Conservation (phyloP, 2,329 filamentous ascomycete species). For the Microsporum audouinii region DNA sequence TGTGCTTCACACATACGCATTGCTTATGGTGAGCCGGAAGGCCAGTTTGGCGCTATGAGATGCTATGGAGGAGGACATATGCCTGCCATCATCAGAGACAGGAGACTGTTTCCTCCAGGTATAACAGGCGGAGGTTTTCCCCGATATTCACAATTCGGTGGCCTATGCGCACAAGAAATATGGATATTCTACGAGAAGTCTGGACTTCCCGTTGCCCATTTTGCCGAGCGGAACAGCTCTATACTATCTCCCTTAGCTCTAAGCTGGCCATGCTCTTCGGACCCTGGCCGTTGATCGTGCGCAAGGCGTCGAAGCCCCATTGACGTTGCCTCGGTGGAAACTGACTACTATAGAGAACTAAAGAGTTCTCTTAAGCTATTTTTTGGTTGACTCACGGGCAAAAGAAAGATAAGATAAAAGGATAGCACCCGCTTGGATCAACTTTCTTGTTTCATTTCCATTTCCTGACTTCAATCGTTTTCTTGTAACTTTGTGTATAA, state of each 20-base stretch:
- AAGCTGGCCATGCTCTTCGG: not conserved
- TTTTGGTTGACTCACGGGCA: not conserved
- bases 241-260: not conserved
- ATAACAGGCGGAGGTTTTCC: not conserved
- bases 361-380: not conserved
- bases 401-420: not conserved
- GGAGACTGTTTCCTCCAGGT: not conserved
- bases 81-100: not conserved
- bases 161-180: not conserved
- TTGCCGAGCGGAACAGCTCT: not conserved
- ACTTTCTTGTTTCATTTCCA: slow-evolving; percentile 10
- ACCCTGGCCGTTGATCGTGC: slow-evolving; percentile 3
- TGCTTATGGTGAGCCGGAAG: not conserved
- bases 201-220: not conserved
- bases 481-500: slow-evolving; percentile 8
- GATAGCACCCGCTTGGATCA: not conserved
- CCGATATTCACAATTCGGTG: not conserved
- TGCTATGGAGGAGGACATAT: not conserved
- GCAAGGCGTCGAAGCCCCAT: not conserved
- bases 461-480: slow-evolving; percentile 2
- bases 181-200: not conserved
- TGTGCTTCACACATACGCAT: not conserved
- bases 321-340: not conserved
- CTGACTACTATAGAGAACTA: not conserved
- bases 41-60: not conserved